phyloP scores from a whole-genome alignment of 73 alveolate genomes.

The Paramecium caudatum region DNA sequence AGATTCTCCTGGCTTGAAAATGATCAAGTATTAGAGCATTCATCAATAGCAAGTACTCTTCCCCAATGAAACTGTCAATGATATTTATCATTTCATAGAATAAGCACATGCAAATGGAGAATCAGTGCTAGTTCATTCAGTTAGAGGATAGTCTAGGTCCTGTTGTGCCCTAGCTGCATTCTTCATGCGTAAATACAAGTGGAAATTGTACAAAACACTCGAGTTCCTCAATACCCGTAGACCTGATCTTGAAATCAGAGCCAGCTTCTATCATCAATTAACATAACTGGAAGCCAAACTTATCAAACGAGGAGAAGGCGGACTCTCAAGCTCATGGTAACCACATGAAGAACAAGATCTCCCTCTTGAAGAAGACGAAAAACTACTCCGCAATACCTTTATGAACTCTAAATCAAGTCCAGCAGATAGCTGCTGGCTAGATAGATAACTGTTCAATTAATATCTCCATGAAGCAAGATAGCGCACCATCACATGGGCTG shows the following conservation, averaged over 20 bases:
- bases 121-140: constrained; percentile 94
- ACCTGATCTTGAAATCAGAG: constrained; percentile 90
- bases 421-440: constrained; percentile 76
- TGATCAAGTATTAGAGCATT: constrained; percentile 73
- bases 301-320: constrained; percentile 79
- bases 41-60: constrained; percentile 85
- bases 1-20: constrained; percentile 84
- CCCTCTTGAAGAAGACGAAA: constrained; percentile 82
- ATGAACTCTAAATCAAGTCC: constrained; percentile 81
- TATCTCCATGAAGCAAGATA: constrained; percentile 56
- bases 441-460: constrained; percentile 44
- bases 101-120: constrained; percentile 88
- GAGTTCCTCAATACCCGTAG: constrained; percentile 87
- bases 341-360: constrained; percentile 77
- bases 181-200: constrained; percentile 91
- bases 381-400: constrained; percentile 80
- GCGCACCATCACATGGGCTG: constrained; percentile 78
- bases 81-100: constrained; percentile 93
- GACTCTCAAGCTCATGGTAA: constrained; percentile 82
- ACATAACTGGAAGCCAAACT: constrained; percentile 81
- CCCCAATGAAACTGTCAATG: constrained; percentile 87
- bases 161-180: constrained; percentile 92
- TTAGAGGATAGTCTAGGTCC: constrained; percentile 93
- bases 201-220: constrained; percentile 87
- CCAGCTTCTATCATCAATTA: constrained; percentile 83